These are phyloP conservation scores for Diaporthe helianthi DNA, from an alignment of 2,329 filamentous ascomycete genomes.

Conservation along the genomic window DNA sequence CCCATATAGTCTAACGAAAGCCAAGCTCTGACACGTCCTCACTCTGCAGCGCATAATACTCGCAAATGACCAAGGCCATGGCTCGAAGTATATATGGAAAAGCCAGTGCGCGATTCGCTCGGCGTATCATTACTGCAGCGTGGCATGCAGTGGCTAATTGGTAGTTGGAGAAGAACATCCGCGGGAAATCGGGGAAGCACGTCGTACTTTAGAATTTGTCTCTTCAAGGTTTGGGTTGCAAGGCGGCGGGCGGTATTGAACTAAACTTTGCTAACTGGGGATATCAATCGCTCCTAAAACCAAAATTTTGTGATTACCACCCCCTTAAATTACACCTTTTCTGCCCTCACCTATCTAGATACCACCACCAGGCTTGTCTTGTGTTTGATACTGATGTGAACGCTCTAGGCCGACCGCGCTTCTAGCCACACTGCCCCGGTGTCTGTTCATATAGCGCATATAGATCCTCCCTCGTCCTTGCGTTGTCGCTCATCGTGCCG, in stretches of 20 bases:
- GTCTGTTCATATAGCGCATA: slow-evolving; percentile 10
- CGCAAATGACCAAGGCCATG: not conserved
- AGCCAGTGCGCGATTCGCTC: not conserved
- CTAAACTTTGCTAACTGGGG: not conserved
- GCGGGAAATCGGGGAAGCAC: no score
- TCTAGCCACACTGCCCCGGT: not conserved
- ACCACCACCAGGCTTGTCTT: not conserved
- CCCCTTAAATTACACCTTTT: not conserved
- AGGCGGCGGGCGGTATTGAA: slow-evolving; percentile 5
- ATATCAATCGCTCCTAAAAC: slow-evolving; percentile 13
- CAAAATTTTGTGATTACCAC: slow-evolving; percentile 11
- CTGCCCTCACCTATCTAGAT: not conserved
- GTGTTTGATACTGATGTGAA: slow-evolving; percentile 9
- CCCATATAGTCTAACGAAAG: not conserved
- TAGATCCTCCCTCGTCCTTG: not conserved
- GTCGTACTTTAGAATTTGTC: no score
- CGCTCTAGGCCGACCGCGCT: not conserved
- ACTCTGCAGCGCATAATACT: not conserved
- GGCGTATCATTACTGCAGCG: no score
- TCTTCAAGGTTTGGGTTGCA: no score
- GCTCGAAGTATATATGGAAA: not conserved
- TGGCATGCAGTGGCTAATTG: no score
- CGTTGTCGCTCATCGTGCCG: not conserved
- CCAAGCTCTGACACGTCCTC: not conserved
- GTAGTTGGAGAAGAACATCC: not conserved